Percentiles rank a stretch among this genome's conserved stretches.
phyloP scores from a whole-genome alignment of 495 filamentous ascomycete genomes.

The Xylaria venustula region DNA sequence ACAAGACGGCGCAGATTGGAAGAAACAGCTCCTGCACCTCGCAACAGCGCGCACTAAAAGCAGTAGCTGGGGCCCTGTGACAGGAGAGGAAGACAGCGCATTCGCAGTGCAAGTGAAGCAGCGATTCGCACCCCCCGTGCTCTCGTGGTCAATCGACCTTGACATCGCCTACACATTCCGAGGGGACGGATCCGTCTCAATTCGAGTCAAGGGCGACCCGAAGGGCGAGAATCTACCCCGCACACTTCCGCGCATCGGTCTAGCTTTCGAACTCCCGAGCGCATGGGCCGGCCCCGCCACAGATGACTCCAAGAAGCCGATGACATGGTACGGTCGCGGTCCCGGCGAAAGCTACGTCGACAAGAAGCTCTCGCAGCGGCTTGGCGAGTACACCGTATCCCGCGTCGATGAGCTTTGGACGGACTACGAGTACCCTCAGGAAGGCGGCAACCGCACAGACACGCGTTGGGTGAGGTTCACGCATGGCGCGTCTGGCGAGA shows the following conservation, averaged over 20 bases:
- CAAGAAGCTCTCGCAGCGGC: constrained; percentile 54
- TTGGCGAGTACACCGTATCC: constrained; percentile 47
- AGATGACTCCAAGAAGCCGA: constrained; percentile 27
- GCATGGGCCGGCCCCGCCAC: constrained; percentile 27
- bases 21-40: constrained; percentile 30
- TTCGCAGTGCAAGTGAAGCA: constrained; percentile 39
- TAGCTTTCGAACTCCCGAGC: constrained; percentile 43
- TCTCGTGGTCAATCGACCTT: constrained; percentile 56
- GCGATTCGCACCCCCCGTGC: constrained; percentile 50
- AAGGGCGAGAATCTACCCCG: constrained; percentile 41
- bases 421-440: constrained; percentile 63
- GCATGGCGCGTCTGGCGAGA: constrained; percentile 29
- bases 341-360: constrained; percentile 64
- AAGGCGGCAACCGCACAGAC: constrained; percentile 61
- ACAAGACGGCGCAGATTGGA: constrained; percentile 41
- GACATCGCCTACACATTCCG: constrained; percentile 49
- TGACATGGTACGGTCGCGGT: constrained; percentile 60
- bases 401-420: constrained; percentile 48
- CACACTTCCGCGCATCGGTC: constrained; percentile 57
- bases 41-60: constrained; percentile 29
- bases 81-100: constrained; percentile 14
- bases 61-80: constrained; percentile 28
- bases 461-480: constrained; percentile 51
- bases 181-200: constrained; percentile 38
- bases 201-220: constrained; percentile 42